These are phyloP conservation scores for Fagopyrum homotropicum DNA, from an alignment of 148 eudicot species.

Conservation along the genomic window DNA sequence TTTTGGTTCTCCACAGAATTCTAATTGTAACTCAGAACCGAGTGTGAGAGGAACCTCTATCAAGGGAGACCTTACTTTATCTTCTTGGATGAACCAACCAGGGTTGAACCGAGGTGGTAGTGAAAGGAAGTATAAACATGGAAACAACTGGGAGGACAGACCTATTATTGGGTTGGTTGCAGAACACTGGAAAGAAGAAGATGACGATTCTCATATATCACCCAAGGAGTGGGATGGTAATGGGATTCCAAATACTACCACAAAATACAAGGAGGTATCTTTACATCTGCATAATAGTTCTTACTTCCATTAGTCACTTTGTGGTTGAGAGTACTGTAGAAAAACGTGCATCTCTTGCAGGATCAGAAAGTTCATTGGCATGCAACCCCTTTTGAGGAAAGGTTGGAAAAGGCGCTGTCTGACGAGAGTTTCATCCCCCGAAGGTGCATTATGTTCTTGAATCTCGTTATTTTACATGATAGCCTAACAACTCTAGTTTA, in stretches of 20 bases:
- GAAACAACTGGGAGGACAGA: conserved; percentile 50
- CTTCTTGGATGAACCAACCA: conserved; percentile 57
- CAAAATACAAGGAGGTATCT: conserved; percentile 86
- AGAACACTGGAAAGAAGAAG: conserved; percentile 65
- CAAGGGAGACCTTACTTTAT: conserved; percentile 22
- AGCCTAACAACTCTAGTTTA: too few species aligned
- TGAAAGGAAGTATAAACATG: conserved; percentile 26
- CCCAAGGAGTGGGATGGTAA: conserved; percentile 83
- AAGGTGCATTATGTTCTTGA: conserved; percentile 32
- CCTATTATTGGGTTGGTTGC: conserved; percentile 81
- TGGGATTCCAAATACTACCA: conserved; percentile 93
- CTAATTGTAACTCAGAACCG: not conserved
- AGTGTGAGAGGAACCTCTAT: not conserved
- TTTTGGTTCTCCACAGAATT: not conserved
- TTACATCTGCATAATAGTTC: not conserved
- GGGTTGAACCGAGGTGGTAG: conserved; percentile 18
- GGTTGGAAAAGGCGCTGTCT: conserved; percentile 87
- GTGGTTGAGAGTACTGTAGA: not conserved
- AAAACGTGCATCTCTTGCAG: conserved; percentile 26
- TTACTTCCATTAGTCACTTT: not conserved
- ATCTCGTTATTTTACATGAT: not conserved
- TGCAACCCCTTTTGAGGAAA: conserved; percentile 94
- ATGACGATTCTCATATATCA: conserved; percentile 34
- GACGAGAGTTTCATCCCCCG: conserved; percentile 42
- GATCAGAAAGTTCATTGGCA: conserved; percentile 96